A percentile compares a stretch with the other conserved stretches of the same genome.
phyloP scores from a whole-genome alignment of 148 eudicot species.

The Heliamphora exappendiculata region DNA sequence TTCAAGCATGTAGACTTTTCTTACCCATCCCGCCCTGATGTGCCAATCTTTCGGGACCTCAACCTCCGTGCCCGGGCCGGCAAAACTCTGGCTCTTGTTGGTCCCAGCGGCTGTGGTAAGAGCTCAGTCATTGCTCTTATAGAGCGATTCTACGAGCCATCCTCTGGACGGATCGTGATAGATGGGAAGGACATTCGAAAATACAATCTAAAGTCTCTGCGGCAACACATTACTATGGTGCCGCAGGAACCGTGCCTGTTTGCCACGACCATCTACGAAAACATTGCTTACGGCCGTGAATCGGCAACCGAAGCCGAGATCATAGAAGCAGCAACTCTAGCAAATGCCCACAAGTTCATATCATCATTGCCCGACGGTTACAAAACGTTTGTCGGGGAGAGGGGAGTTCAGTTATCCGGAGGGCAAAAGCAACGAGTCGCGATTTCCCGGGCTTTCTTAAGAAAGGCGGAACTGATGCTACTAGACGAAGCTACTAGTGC shows the following conservation, averaged over 20 bases:
- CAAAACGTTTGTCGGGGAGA: conserved; percentile 78
- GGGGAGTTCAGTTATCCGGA: conserved; percentile 92
- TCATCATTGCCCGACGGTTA: conserved; percentile 81
- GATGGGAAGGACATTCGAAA: conserved; percentile 88
- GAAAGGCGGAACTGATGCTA: conserved; percentile 76
- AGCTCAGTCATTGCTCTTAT: conserved; percentile 79
- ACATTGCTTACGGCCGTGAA: conserved; percentile 82
- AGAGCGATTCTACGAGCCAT: conserved; percentile 76
- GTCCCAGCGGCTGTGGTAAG: conserved; percentile 92
- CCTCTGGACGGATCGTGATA: conserved; percentile 75
- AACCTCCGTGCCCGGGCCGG: conserved; percentile 83
- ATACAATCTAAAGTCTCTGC: conserved; percentile 72
- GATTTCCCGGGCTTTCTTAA: conserved; percentile 73
- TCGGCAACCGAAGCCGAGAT: conserved; percentile 82
- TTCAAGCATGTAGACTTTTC: conserved; percentile 86
- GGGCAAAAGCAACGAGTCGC: conserved; percentile 98
- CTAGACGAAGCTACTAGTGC: conserved; percentile 98
- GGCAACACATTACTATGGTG: conserved; percentile 78
- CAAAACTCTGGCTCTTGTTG: conserved; percentile 80
- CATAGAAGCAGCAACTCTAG: conserved; percentile 76
- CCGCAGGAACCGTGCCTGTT: conserved; percentile 99
- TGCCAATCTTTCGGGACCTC: conserved; percentile 69
- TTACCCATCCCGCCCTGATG: conserved; percentile 81
- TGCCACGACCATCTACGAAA: conserved; percentile 67
- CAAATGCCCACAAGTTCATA: conserved; percentile 86